Percentiles rank a stretch among this genome's conserved stretches.
phyloP scores from a whole-genome alignment of 768 basidiomycete genomes.

The Grammothele lineata region DNA sequence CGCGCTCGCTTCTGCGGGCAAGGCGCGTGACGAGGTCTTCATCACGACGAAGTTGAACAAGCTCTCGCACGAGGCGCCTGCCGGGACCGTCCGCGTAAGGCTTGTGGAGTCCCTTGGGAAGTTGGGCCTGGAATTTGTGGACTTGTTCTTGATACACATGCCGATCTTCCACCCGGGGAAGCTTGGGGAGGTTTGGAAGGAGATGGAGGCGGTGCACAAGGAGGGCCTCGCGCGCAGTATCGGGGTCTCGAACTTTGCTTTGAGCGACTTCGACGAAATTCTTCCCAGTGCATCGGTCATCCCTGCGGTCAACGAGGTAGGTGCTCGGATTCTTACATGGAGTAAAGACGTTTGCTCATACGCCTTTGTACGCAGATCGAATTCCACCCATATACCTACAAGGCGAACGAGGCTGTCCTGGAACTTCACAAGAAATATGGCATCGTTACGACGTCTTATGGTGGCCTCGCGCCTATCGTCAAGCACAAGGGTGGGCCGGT shows the following conservation, averaged over 20 bases:
- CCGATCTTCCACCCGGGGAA: conserved; percentile 18
- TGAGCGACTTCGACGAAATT: conserved; percentile 40
- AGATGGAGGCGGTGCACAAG: conserved; percentile 37
- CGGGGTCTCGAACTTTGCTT: conserved; percentile 54
- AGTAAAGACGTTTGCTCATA: conserved; percentile 34
- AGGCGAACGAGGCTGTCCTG: conserved; percentile 25
- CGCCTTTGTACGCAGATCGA: conserved; percentile 27
- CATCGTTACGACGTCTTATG: conserved; percentile 24
- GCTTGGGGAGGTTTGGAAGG: conserved; percentile 38
- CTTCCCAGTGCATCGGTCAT: conserved; percentile 28
- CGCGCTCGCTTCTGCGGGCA: conserved; percentile 29
- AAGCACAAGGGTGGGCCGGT: conserved; percentile 34
- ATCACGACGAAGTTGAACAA: conserved; percentile 41
- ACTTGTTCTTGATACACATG: conserved; percentile 44
- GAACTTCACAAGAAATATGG: conserved; percentile 21
- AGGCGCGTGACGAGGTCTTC: conserved; percentile 35
- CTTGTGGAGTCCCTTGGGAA: conserved; percentile 37
- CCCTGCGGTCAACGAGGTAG: conserved; percentile 55
- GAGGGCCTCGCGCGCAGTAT: conserved; percentile 38
- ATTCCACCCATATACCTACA: conserved; percentile 36
- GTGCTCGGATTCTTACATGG: too few relatives aligned
- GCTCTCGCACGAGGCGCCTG: conserved; percentile 24
- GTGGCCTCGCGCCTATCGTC: conserved; percentile 24
- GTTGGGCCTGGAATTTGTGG: conserved; percentile 36
- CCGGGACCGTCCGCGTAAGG: conserved; percentile 32